A percentile compares a stretch with the other conserved stretches of the same genome.
These are phyloP conservation scores for Stenocarpella maydis DNA, from an alignment of 2,329 filamentous ascomycete genomes.

Conservation along the genomic window DNA sequence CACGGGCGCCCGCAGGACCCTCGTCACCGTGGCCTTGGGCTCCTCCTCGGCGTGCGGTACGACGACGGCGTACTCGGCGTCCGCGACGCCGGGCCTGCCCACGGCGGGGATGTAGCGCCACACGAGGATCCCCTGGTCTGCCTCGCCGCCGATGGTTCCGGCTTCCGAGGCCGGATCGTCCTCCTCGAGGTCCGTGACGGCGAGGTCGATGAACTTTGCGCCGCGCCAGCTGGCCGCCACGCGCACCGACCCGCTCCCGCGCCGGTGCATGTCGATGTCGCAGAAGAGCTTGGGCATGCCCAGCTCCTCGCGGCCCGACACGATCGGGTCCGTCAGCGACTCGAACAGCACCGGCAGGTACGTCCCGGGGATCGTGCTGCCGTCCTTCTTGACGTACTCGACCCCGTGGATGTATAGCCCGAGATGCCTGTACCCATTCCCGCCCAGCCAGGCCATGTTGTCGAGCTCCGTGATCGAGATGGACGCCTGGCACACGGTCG, in stretches of 20 bases:
- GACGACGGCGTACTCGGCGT: constrained; percentile 60
- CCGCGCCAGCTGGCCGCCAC: constrained; percentile 53
- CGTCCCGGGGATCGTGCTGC: constrained; percentile 53
- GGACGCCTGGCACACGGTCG: constrained; percentile 54
- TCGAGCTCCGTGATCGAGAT: constrained; percentile 47
- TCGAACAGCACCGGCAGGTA: constrained; percentile 64
- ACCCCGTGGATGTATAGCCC: constrained; percentile 62
- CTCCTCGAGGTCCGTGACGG: constrained; percentile 36
- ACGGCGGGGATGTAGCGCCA: constrained; percentile 33
- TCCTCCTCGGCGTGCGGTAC: constrained; percentile 47
- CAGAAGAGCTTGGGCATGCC: constrained; percentile 63
- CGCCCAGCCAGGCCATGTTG: constrained; percentile 46
- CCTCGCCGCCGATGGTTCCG: constrained; percentile 41
- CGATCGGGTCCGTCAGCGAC: constrained; percentile 59
- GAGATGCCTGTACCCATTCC: constrained; percentile 54
- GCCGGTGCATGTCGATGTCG: constrained; percentile 49
- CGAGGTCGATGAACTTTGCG: constrained; percentile 40
- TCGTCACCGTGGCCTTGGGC: constrained; percentile 43
- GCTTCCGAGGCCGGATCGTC: constrained; percentile 38
- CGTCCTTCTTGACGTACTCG: constrained; percentile 54
- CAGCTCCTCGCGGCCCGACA: constrained; percentile 62
- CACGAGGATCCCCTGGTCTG: constrained; percentile 36
- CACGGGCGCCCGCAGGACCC: constrained; percentile 45
- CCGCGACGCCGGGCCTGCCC: constrained; percentile 48
- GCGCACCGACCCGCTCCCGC: constrained; percentile 44